Percentiles rank a stretch among this genome's conserved stretches.
Evolutionary conservation across 73 alveolate species (phyloP).

Genomic region (Urostyla sp.): DNA sequence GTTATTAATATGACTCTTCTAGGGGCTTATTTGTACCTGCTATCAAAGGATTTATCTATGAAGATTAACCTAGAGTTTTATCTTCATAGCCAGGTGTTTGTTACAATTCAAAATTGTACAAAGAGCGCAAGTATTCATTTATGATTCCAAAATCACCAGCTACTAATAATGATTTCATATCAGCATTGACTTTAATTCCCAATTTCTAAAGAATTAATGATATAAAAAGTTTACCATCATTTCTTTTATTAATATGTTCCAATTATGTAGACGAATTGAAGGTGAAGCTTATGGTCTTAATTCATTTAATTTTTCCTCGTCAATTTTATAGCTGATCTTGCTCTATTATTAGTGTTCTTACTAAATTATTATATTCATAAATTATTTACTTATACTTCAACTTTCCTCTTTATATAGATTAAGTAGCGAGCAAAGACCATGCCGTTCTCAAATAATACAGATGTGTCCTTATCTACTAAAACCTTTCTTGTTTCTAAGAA

Average conservation of each 20-base stretch:
- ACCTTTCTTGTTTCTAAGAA: slow-evolving; percentile 46
- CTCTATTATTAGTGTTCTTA: slow-evolving; percentile 10
- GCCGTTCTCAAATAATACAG: slow-evolving; percentile 64
- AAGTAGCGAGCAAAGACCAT: slow-evolving; percentile 60
- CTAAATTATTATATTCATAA: background rate
- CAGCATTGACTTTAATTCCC: slow-evolving; percentile 57
- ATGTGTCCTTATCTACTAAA: slow-evolving; percentile 54
- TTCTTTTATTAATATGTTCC: slow-evolving; percentile 50
- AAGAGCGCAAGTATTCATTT: slow-evolving; percentile 19
- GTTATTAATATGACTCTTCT: background rate
- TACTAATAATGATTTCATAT: slow-evolving; percentile 65
- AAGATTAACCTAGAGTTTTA: background rate
- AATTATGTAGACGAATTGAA: slow-evolving; percentile 40
- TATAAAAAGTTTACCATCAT: background rate
- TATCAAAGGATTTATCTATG: background rate
- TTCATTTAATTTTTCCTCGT: slow-evolving; percentile 37
- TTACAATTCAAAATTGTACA: slow-evolving; percentile 38
- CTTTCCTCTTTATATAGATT: slow-evolving; percentile 33
- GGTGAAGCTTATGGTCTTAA: slow-evolving; percentile 41
- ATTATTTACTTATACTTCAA: slow-evolving; percentile 15
- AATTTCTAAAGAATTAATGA: slow-evolving; percentile 20
- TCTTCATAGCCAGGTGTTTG: slow-evolving; percentile 6
- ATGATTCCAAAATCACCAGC: slow-evolving; percentile 70
- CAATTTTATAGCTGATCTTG: background rate
- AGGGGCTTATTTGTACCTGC: background rate